Evolutionary conservation across 345 rosid species (phyloP).

Genomic region (Cardamine chenopodiifolia): DNA sequence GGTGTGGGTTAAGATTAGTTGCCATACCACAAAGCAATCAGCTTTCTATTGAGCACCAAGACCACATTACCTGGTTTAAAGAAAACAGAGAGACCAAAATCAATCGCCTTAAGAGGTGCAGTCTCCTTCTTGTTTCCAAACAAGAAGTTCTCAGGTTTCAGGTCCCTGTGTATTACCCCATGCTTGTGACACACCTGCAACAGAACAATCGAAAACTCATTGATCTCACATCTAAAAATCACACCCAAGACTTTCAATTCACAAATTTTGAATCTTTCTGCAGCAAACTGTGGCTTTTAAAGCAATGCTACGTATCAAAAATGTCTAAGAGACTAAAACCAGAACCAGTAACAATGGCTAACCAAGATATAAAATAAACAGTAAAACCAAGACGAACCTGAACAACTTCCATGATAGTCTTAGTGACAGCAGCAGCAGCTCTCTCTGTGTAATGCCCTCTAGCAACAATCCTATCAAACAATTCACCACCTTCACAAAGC

Average conservation of each 20-base stretch:
- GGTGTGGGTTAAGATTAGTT: conserved; percentile 5
- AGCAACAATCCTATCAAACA: conserved; percentile 94
- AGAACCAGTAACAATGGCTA: conserved; percentile 3
- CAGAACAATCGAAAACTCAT: conserved; percentile 5
- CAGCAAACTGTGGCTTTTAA: conserved; percentile 8
- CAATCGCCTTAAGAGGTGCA: conserved; percentile 81
- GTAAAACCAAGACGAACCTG: conserved; percentile 54
- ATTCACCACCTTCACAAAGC: conserved; percentile 94
- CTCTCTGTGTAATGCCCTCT: conserved; percentile 97
- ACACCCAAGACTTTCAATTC: background rate
- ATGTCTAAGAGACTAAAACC: background rate
- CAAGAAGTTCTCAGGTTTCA: conserved; percentile 94
- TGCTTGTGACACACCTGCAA: conserved; percentile 85
- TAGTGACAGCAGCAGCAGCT: conserved; percentile 89
- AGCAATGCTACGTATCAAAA: conserved; percentile 18
- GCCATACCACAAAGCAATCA: background rate
- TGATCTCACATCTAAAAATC: conserved; percentile 8
- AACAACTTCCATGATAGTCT: conserved; percentile 91
- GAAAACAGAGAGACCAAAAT: conserved; percentile 94
- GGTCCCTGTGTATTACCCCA: conserved; percentile 92
- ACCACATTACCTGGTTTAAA: conserved; percentile 79
- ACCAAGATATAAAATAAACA: background rate
- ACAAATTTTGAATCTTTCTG: background rate
- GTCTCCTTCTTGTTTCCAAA: conserved; percentile 90
- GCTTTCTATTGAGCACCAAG: background rate